Conservation (phyloP, 768 basidiomycete genomes). For the Termitomyces sp. region DNA sequence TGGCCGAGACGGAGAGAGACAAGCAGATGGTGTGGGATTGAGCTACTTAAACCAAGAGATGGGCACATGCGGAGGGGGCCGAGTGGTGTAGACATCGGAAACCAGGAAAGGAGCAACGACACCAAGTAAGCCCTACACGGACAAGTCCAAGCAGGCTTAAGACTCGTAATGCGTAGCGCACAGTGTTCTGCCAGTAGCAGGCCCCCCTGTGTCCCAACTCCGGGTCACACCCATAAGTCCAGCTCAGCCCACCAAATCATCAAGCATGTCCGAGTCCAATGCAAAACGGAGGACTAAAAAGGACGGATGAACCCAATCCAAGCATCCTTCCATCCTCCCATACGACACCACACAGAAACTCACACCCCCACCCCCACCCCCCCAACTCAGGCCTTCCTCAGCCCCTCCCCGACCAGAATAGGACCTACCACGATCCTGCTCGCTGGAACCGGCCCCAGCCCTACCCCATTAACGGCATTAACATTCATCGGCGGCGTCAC, state of each 20-base stretch:
- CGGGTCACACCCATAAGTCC: background rate
- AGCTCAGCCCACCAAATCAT: background rate
- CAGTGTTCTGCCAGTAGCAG: background rate
- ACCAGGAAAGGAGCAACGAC: background rate
- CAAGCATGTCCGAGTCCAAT: background rate
- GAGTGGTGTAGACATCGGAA: background rate
- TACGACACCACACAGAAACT: background rate
- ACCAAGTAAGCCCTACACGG: background rate
- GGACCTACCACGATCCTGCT: conserved; percentile 13
- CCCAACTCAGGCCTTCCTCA: background rate
- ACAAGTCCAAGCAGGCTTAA: no score
- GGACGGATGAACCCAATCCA: background rate
- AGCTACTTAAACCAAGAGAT: conserved; percentile 9
- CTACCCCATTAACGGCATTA: background rate
- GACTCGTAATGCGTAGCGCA: background rate
- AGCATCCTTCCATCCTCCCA: background rate
- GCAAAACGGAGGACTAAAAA: background rate
- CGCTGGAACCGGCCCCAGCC: background rate
- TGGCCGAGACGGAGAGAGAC: background rate
- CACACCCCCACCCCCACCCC: no score
- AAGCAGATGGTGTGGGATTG: background rate
- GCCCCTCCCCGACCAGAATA: conserved; percentile 8
- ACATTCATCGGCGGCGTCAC: background rate
- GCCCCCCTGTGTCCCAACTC: background rate
- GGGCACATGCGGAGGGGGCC: background rate